Conservation (phyloP, 73 alveolate species). For the Paramecium octaurelia region DNA sequence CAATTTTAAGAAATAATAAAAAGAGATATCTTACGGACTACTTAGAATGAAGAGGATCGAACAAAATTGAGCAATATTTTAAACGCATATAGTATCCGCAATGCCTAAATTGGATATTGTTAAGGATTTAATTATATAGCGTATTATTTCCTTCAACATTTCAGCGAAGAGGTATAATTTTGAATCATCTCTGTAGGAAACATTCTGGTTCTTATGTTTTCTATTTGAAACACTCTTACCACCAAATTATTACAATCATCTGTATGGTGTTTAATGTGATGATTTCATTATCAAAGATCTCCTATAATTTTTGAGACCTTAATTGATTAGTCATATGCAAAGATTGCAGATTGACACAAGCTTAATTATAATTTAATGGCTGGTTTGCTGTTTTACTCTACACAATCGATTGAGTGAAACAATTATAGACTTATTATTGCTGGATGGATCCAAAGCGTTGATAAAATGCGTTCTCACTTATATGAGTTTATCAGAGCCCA, state of each 20-base stretch:
- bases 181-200: neutral
- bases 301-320: neutral
- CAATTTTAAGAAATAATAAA: neutral
- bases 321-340: neutral
- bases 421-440: neutral
- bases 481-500: neutral
- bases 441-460: conserved; percentile 17
- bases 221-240: conserved; percentile 51
- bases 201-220: conserved; percentile 51
- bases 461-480: neutral
- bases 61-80: conserved; percentile 2
- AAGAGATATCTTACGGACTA: conserved; percentile 24
- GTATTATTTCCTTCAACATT: neutral
- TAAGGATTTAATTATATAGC: conserved; percentile 60
- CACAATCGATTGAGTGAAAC: neutral
- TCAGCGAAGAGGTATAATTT: conserved; percentile 20
- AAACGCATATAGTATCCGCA: conserved; percentile 49
- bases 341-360: conserved; percentile 11
- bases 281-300: conserved; percentile 28
- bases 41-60: neutral
- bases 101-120: conserved; percentile 57
- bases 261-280: conserved; percentile 55
- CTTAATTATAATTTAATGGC: conserved; percentile 29
- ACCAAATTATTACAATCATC: conserved; percentile 53
- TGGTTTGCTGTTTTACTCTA: conserved; percentile 51